Percentiles rank a stretch among this genome's conserved stretches.
Evolutionary conservation across 164 flowering plant species (phyloP).

Genomic region (Liquidambar formosana): DNA sequence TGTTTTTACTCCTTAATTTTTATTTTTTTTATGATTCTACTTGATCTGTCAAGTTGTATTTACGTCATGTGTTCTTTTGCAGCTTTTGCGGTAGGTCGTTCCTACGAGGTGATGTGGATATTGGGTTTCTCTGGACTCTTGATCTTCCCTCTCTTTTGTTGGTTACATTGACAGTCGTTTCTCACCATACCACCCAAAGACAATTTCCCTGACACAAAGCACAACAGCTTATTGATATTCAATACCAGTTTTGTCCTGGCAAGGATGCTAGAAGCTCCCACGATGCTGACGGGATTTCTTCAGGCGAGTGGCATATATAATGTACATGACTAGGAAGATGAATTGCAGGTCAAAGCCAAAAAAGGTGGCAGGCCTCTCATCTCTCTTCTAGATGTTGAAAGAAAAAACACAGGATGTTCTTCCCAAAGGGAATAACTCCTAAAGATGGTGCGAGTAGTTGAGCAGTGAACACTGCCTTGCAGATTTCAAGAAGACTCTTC

Average conservation of each 20-base stretch:
- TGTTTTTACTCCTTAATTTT: neutral
- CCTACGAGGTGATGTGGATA: constrained; percentile 22
- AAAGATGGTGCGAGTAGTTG: neutral
- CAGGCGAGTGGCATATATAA: constrained; percentile 17
- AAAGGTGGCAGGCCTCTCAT: constrained; percentile 51
- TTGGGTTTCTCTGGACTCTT: constrained; percentile 21
- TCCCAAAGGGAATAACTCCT: constrained; percentile 20
- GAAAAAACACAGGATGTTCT: constrained; percentile 2
- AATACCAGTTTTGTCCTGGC: constrained; percentile 20
- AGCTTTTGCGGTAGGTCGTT: constrained; percentile 26
- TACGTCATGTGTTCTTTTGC: constrained; percentile 14
- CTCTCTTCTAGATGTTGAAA: constrained; percentile 4
- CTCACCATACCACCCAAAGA: neutral
- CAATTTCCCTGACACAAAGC: neutral
- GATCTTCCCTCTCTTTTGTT: constrained; percentile 24
- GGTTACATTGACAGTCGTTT: constrained; percentile 4
- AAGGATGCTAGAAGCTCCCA: constrained; percentile 17
- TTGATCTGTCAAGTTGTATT: neutral
- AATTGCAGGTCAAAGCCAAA: constrained; percentile 52
- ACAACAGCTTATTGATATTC: constrained; percentile 1
- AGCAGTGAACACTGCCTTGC: neutral
- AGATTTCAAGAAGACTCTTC: constrained; percentile 7
- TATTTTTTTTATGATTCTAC: no score
- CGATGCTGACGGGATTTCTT: neutral
- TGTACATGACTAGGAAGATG: constrained; percentile 25